phyloP scores from a whole-genome alignment of 2,329 filamentous ascomycete species.

The Tothia fuscella region DNA sequence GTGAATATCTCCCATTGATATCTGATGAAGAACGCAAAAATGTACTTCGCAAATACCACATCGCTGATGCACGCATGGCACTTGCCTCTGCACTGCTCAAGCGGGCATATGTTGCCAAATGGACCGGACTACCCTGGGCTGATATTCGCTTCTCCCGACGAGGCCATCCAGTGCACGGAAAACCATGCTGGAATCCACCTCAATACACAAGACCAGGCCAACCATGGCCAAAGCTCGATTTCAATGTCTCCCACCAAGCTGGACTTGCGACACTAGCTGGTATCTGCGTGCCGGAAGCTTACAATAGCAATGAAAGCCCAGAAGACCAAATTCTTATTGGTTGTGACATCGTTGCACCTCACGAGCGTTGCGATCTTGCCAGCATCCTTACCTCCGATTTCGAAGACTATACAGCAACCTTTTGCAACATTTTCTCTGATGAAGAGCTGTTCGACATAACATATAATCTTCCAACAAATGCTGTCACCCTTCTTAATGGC shows the following conservation, averaged over 20 bases:
- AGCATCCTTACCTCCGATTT: conserved; percentile 52
- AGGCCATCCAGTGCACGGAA: conserved; percentile 39
- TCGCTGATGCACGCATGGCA: conserved; percentile 62
- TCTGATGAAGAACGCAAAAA: conserved; percentile 42
- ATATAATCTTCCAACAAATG: conserved; percentile 28
- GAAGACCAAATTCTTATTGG: conserved; percentile 35
- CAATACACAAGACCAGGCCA: conserved; percentile 20
- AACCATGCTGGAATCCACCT: conserved; percentile 37
- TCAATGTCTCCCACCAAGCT: conserved; percentile 71
- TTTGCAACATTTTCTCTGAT: conserved; percentile 55
- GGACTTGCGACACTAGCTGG: conserved; percentile 60
- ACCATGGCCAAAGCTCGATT: conserved; percentile 36
- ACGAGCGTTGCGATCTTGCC: conserved; percentile 54
- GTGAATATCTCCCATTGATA: conserved; percentile 30
- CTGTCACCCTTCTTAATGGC: conserved; percentile 34
- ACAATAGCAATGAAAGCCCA: conserved; percentile 9
- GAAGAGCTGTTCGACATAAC: conserved; percentile 53
- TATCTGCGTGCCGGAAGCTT: conserved; percentile 17
- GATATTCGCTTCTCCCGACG: conserved; percentile 43
- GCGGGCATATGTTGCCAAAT: conserved; percentile 52
- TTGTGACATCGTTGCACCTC: conserved; percentile 64
- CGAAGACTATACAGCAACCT: conserved; percentile 56
- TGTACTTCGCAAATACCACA: conserved; percentile 51
- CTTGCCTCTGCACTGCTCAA: conserved; percentile 64
- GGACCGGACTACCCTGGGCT: conserved; percentile 48